Percentiles rank a stretch among this genome's conserved stretches.
phyloP scores from a whole-genome alignment of 768 basidiomycete species.

The Suillus variegatus region DNA sequence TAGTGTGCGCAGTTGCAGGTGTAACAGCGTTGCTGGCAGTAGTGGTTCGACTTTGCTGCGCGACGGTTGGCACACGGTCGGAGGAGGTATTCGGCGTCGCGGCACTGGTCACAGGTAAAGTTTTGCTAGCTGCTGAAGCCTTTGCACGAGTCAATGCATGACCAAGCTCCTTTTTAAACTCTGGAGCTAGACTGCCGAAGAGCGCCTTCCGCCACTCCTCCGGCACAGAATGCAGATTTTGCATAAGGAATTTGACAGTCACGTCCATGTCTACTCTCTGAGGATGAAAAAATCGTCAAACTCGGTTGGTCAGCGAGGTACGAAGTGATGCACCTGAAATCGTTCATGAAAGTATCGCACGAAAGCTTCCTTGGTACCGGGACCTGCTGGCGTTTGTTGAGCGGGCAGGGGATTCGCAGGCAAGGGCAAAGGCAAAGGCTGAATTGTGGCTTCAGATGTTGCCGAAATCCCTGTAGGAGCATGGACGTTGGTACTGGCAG shows the following conservation, averaged over 20 bases:
- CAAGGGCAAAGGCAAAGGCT: background rate
- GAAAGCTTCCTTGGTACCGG: background rate
- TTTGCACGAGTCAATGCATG: background rate
- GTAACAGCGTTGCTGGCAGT: background rate
- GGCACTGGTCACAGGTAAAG: background rate
- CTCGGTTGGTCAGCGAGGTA: background rate
- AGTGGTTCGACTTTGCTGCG: background rate
- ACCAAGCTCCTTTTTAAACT: background rate
- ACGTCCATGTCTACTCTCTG: background rate
- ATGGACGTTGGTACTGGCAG: background rate
- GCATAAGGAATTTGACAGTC: background rate
- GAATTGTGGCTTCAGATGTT: too few relatives aligned
- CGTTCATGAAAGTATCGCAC: background rate
- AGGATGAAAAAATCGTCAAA: background rate
- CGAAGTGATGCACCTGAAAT: background rate
- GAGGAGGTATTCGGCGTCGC: background rate
- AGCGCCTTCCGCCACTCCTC: conserved; percentile 1
- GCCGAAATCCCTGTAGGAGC: background rate
- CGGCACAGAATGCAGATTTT: background rate
- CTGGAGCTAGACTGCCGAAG: background rate
- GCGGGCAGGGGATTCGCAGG: background rate
- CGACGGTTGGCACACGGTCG: background rate
- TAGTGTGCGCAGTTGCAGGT: background rate
- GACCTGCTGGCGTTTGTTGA: background rate
- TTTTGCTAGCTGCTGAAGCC: background rate